Evolutionary conservation across 192 early-diverging fungal genomes (phyloP), one percentile per base, ranked within the genome.

Genomic region (Coemansia furcata): DNA sequence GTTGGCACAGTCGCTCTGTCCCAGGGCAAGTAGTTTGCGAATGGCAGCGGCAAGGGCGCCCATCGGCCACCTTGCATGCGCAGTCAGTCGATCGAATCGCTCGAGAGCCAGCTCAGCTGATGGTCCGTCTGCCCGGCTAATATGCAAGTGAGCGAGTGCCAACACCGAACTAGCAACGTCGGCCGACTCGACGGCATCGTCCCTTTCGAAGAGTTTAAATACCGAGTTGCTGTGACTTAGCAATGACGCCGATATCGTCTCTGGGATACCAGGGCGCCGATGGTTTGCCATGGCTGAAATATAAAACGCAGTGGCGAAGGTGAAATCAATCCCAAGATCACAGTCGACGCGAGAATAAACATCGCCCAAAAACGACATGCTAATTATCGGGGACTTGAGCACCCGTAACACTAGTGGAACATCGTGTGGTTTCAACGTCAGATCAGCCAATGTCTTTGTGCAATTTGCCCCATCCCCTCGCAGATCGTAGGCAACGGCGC

Each of bases 1-100:
- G 32, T 33, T 33, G 3, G 65, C 74, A 8, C 17, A 15, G n/a
- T 15, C 54, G 1, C 6, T 62, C 6, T 54, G 12, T 6, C 26
- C 46, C 3, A 30, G 30, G 10, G 17, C 49, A 36, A 76, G 40
- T 6, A 76, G 61, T 8, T 38, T 26, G 14, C 29, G 14, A 15
- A 67, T 26, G 19, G 69, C 52, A 7, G 6, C 19, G 10, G 69
- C 47, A 38, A 71, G 60, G 1, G 65, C 65, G 12, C 49, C 42
- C 65, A 76, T 66, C 11, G 74, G 74, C 74, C 74, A 76, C 19
- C 42, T 29, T 11, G 69, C 64, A 3, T n/a, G 23, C 6, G 15
- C 55, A 8, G 69, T 44, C 35, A 71, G 60, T 26, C 29, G 15
- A 15, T 29, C 10, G 14, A 67, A 58, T 21, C 35, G 61, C 3